These are phyloP conservation scores for Echites panduratus DNA, from an alignment of 257 asterid genomes.

Conservation along the genomic window DNA sequence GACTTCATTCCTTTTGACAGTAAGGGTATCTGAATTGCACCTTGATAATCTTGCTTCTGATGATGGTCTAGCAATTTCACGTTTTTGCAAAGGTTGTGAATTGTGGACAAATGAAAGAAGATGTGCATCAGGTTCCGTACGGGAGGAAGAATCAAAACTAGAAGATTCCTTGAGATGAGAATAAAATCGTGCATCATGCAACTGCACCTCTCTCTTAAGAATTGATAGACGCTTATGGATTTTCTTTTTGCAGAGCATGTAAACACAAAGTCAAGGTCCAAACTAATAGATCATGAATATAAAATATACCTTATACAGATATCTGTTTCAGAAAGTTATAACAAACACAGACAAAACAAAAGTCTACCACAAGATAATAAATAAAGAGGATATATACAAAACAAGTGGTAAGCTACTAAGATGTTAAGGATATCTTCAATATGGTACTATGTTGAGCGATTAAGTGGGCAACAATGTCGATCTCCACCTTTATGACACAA, in stretches of 20 bases:
- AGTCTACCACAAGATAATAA: neutral
- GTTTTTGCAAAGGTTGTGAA: slow-evolving; percentile 38
- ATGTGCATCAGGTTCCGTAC: slow-evolving; percentile 49
- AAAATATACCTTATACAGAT: neutral
- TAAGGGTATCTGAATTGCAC: slow-evolving; percentile 26
- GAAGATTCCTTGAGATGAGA: slow-evolving; percentile 42
- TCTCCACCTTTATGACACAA: slow-evolving; percentile 61
- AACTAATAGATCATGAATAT: slow-evolving; percentile 13
- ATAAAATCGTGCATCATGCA: slow-evolving; percentile 49
- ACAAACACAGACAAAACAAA: neutral
- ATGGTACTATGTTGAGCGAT: slow-evolving; percentile 70
- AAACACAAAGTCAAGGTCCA: slow-evolving; percentile 46
- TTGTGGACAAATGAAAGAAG: slow-evolving; percentile 64
- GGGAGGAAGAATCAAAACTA: slow-evolving; percentile 38
- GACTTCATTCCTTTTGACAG: slow-evolving; percentile 49
- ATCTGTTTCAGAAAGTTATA: neutral
- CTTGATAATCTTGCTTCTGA: slow-evolving; percentile 34
- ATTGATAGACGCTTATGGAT: slow-evolving; percentile 33
- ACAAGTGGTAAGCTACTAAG: neutral
- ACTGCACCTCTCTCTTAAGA: slow-evolving; percentile 64
- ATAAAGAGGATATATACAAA: slow-evolving; percentile 6
- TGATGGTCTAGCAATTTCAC: slow-evolving; percentile 35
- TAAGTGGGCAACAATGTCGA: slow-evolving; percentile 82
- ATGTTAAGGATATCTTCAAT: slow-evolving; percentile 79
- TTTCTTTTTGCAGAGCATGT: slow-evolving; percentile 71